These are phyloP conservation scores for Oryza nivara DNA, from an alignment of 176 grass and related monocot genomes.

Conservation along the genomic window DNA sequence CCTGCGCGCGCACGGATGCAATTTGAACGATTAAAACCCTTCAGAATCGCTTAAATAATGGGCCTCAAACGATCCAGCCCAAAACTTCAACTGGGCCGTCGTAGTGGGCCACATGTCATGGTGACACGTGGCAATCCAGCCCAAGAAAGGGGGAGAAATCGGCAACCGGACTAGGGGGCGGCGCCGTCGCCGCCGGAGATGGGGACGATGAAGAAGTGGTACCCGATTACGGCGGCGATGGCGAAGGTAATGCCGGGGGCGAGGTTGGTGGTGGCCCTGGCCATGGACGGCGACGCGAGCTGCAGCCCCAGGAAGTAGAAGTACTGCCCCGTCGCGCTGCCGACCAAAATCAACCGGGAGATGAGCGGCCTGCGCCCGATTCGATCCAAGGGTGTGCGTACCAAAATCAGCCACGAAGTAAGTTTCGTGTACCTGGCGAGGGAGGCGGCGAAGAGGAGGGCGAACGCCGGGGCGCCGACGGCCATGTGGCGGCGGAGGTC, in stretches of 20 bases:
- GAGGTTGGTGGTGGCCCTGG: slow-evolving; percentile 57
- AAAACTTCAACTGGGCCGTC: neutral
- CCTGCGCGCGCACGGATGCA: slow-evolving; percentile 28
- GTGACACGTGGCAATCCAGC: neutral
- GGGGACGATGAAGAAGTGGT: neutral
- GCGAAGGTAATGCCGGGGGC: slow-evolving; percentile 51
- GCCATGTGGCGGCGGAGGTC: slow-evolving; percentile 42
- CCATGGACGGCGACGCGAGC: slow-evolving; percentile 58
- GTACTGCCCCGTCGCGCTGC: slow-evolving; percentile 50
- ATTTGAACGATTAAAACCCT: neutral
- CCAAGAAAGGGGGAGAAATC: neutral
- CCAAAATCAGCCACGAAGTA: too few species aligned
- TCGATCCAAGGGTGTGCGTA: neutral
- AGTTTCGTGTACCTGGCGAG: slow-evolving; percentile 34
- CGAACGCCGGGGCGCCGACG: slow-evolving; percentile 37
- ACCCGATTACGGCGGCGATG: slow-evolving; percentile 45
- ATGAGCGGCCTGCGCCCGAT: neutral
- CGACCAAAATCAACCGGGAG: neutral
- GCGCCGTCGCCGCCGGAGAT: neutral
- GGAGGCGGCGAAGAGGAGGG: slow-evolving; percentile 50
- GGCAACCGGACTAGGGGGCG: neutral
- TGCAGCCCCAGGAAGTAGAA: slow-evolving; percentile 51
- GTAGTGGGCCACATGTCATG: neutral
- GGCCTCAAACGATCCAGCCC: neutral
- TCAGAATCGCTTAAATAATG: neutral